Percentiles rank a stretch among this genome's conserved stretches.
Conservation (phyloP, 768 basidiomycete species). For the Artomyces pyxidatus region DNA sequence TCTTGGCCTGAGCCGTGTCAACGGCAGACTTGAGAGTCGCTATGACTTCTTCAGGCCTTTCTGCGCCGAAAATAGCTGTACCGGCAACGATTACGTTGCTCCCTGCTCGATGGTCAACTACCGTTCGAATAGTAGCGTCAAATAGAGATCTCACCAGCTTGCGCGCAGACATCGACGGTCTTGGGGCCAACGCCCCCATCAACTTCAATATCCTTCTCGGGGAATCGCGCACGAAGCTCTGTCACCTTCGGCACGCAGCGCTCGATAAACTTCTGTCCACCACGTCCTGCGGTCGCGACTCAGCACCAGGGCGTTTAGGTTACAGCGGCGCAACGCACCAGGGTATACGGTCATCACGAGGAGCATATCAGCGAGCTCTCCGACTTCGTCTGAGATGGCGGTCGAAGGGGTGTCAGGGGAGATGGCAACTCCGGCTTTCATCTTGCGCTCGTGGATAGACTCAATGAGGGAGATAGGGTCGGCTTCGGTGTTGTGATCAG, state of each 20-base stretch:
- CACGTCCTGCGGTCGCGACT: constrained; percentile 49
- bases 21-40: constrained; percentile 60
- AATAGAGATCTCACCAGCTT: constrained; percentile 56
- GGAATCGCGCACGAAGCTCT: constrained; percentile 85
- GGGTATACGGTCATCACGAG: constrained; percentile 99
- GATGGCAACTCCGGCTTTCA: constrained; percentile 95
- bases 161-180: constrained; percentile 80
- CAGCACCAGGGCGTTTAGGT: neutral
- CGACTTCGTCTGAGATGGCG: constrained; percentile 82
- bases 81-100: constrained; percentile 99
- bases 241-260: constrained; percentile 89
- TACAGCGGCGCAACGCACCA: constrained; percentile 33
- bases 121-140: neutral
- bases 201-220: constrained; percentile 93
- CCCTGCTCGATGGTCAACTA: constrained; percentile 36
- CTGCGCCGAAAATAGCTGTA: constrained; percentile 84
- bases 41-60: constrained; percentile 76
- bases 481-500: too few relatives aligned
- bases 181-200: constrained; percentile 96
- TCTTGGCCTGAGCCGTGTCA: constrained; percentile 53
- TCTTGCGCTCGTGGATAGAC: constrained; percentile 70
- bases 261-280: constrained; percentile 94
- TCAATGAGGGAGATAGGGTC: constrained; percentile 71
- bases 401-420: constrained; percentile 90
- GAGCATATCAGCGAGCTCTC: constrained; percentile 82